phyloP scores from a whole-genome alignment of 2,329 filamentous ascomycete species.

The Phoma sp. region DNA sequence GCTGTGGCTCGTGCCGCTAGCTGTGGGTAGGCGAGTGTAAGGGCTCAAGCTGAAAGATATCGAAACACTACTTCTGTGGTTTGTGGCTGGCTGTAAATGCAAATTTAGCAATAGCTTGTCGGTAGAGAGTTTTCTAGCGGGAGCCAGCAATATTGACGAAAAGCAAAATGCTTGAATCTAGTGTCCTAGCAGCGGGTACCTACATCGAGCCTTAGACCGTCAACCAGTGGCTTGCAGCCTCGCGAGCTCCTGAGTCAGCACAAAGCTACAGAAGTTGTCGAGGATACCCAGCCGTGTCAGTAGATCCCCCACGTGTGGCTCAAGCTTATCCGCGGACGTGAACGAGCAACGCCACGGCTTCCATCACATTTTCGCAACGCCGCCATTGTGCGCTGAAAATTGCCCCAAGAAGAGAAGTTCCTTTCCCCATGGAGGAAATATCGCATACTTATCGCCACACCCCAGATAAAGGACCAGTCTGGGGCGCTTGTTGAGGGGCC shows the following conservation, averaged over 20 bases:
- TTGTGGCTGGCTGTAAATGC: constrained; percentile 10
- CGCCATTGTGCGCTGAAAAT: neutral
- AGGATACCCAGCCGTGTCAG: constrained; percentile 19
- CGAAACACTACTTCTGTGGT: constrained; percentile 4
- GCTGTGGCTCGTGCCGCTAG: constrained; percentile 14
- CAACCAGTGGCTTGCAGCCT: neutral
- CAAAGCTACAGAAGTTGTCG: constrained; percentile 5
- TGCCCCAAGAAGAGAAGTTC: neutral
- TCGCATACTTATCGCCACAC: constrained; percentile 26
- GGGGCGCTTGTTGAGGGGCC: constrained; percentile 32
- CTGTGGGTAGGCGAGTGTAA: constrained; percentile 7
- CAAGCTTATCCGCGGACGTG: constrained; percentile 12
- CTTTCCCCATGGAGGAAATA: constrained; percentile 10
- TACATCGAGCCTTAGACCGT: neutral
- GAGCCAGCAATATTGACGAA: neutral
- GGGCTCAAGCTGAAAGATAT: constrained; percentile 5
- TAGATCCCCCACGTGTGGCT: constrained; percentile 18
- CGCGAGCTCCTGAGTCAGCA: constrained; percentile 5
- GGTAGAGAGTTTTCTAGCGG: neutral
- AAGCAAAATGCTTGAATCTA: neutral
- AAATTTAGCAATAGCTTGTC: constrained; percentile 1
- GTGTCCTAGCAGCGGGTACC: constrained; percentile 1
- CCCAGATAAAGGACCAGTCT: constrained; percentile 19
- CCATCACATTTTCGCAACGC: constrained; percentile 12
- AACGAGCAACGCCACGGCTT: constrained; percentile 13